Percentiles rank a stretch among this genome's conserved stretches.
These are phyloP conservation scores for Hanseniaspora sp. DNA, from an alignment of 1,139 yeast genomes.

Conservation along the genomic window DNA sequence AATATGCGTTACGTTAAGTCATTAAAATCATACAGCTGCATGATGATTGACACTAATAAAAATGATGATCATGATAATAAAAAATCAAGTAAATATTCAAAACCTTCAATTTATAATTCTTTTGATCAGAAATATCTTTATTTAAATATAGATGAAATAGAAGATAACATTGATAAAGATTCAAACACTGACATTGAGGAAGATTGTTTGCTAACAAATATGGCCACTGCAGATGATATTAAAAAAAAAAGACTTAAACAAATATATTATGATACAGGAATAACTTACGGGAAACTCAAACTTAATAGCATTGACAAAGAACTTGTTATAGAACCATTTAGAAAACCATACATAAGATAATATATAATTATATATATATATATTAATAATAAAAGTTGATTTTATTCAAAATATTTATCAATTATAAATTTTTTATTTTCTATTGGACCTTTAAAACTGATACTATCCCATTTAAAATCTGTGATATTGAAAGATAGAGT, in stretches of 20 bases:
- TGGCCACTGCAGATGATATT: neutral
- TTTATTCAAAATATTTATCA: neutral
- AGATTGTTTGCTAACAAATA: neutral
- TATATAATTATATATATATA: neutral
- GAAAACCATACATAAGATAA: constrained; percentile 3
- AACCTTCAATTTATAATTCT: neutral
- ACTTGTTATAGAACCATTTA: constrained; percentile 10
- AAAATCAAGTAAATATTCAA: neutral
- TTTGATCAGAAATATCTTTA: constrained; percentile 1
- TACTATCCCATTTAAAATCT: neutral
- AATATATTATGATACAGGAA: neutral
- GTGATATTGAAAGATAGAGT: neutral
- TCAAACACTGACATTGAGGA: constrained; percentile 7
- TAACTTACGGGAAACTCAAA: neutral
- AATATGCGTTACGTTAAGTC: neutral
- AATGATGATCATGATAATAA: neutral
- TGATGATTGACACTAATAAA: neutral
- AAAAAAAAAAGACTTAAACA: constrained; percentile 1
- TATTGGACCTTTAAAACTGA: neutral
- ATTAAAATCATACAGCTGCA: neutral
- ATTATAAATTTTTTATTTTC: neutral
- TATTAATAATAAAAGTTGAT: no score
- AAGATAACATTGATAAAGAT: neutral
- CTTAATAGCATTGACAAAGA: neutral
- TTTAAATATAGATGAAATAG: neutral